Conservation (phyloP, 2,329 filamentous ascomycete genomes). For the Neonectria magnoliae region DNA sequence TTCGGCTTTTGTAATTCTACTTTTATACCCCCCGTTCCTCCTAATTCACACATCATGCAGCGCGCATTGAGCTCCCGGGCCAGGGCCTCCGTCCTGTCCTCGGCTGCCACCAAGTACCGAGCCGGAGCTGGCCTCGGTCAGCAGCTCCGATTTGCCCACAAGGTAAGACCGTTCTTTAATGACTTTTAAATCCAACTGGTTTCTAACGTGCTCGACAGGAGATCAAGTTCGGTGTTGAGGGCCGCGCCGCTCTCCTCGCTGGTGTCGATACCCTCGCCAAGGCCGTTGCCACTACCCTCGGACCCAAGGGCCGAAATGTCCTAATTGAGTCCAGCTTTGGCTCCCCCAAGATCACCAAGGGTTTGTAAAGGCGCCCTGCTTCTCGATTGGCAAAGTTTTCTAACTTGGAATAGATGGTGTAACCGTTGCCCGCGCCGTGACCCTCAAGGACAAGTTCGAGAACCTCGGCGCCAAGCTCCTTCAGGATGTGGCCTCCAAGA, state of each 20-base stretch:
- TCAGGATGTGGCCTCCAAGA: slow-evolving; percentile 98
- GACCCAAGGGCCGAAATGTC: slow-evolving; percentile 98
- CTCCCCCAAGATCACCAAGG: slow-evolving; percentile 99
- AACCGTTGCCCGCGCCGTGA: slow-evolving; percentile 88
- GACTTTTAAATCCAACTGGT: not conserved
- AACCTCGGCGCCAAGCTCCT: slow-evolving; percentile 97
- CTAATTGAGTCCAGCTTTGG: slow-evolving; percentile 98
- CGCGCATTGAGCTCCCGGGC: slow-evolving; percentile 86
- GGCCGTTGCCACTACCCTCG: slow-evolving; percentile 94
- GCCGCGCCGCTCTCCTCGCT: slow-evolving; percentile 84
- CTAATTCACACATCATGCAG: slow-evolving; percentile 78
- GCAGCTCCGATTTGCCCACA: slow-evolving; percentile 96
- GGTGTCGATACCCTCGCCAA: slow-evolving; percentile 97
- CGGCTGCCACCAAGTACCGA: slow-evolving; percentile 72
- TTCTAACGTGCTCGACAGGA: slow-evolving; percentile 69
- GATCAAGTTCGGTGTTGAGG: slow-evolving; percentile 98
- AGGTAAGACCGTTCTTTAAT: slow-evolving; percentile 67
- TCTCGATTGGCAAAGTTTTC: slow-evolving; percentile 3
- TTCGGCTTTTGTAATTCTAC: slow-evolving; percentile 43
- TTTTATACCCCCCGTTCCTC: slow-evolving; percentile 42
- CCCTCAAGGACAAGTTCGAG: slow-evolving; percentile 98
- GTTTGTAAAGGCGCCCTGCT: slow-evolving; percentile 59
- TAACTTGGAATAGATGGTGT: slow-evolving; percentile 74
- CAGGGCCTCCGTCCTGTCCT: slow-evolving; percentile 81
- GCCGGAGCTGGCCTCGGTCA: slow-evolving; percentile 75